phyloP scores from a whole-genome alignment of 306 rosid species.

The Cyamopsis tetragonoloba region DNA sequence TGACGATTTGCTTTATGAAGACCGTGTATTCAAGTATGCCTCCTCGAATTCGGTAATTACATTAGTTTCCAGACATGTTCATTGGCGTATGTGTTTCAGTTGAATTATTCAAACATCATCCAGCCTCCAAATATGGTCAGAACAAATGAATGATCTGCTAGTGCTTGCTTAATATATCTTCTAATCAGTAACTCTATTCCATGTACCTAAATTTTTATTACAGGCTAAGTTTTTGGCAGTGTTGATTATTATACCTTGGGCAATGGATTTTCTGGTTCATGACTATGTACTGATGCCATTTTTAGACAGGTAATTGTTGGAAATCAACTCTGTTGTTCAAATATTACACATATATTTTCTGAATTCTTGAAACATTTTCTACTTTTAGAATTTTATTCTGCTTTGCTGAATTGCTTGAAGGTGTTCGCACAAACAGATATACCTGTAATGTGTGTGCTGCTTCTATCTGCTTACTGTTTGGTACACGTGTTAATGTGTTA shows the following conservation, averaged over 20 bases:
- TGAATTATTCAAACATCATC: background rate
- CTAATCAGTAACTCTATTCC: background rate
- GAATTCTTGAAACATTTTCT: background rate
- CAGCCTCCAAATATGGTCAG: background rate
- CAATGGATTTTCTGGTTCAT: constrained; percentile 86
- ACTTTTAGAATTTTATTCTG: background rate
- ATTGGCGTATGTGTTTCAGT: background rate
- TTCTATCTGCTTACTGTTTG: background rate
- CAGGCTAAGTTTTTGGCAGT: constrained; percentile 92
- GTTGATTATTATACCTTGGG: constrained; percentile 80
- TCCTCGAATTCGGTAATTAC: constrained; percentile 71
- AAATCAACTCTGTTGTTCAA: background rate
- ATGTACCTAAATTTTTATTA: constrained; percentile 23
- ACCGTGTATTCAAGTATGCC: constrained; percentile 87
- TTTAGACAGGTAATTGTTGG: constrained; percentile 66
- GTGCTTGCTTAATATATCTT: constrained; percentile 9
- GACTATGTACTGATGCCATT: constrained; percentile 94
- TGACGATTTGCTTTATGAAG: constrained; percentile 86
- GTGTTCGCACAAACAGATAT: background rate
- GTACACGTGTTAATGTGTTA: constrained; percentile 9
- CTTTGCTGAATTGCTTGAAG: background rate
- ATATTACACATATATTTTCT: background rate
- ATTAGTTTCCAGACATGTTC: background rate
- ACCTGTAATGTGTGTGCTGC: background rate
- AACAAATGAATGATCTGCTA: constrained; percentile 17